Percentiles rank a stretch among this genome's conserved stretches.
phyloP scores from a whole-genome alignment of 177 flowering plant genomes.

The Vitis hybrid region DNA sequence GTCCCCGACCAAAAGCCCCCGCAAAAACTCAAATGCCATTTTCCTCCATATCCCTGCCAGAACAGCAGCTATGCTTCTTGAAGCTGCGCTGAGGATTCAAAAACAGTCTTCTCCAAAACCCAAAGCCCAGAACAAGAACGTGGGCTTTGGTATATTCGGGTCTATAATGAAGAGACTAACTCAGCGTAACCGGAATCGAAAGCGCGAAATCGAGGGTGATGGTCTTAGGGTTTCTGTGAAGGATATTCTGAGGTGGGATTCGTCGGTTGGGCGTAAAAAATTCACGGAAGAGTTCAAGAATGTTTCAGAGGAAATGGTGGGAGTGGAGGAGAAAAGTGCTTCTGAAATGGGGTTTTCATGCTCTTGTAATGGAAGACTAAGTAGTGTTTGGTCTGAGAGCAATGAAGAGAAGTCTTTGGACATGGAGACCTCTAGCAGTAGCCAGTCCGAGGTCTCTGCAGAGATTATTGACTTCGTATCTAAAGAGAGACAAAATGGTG shows the following conservation, averaged over 20 bases:
- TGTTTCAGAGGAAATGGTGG: background rate
- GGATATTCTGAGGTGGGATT: constrained; percentile 35
- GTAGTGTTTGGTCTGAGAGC: constrained; percentile 61
- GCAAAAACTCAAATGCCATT: constrained; percentile 31
- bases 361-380: constrained; percentile 40
- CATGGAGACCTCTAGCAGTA: constrained; percentile 39
- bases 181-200: constrained; percentile 27
- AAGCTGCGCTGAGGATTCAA: constrained; percentile 60
- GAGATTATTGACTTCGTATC: constrained; percentile 15
- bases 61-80: constrained; percentile 61
- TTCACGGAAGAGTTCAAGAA: background rate
- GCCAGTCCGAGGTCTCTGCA: constrained; percentile 36
- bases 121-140: constrained; percentile 25
- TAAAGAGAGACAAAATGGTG: constrained; percentile 11
- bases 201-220: constrained; percentile 22
- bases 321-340: constrained; percentile 12
- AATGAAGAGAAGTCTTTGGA: constrained; percentile 52
- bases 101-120: constrained; percentile 34
- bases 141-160: constrained; percentile 51
- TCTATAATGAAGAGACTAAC: constrained; percentile 54
- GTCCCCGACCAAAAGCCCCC: constrained; percentile 46
- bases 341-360: constrained; percentile 28
- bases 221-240: constrained; percentile 26
- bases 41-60: constrained; percentile 61
- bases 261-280: constrained; percentile 18